Evolutionary conservation across 257 asterid genomes (phyloP), one percentile per base, ranked within the genome.

Genomic region (Solanum neorickii): DNA sequence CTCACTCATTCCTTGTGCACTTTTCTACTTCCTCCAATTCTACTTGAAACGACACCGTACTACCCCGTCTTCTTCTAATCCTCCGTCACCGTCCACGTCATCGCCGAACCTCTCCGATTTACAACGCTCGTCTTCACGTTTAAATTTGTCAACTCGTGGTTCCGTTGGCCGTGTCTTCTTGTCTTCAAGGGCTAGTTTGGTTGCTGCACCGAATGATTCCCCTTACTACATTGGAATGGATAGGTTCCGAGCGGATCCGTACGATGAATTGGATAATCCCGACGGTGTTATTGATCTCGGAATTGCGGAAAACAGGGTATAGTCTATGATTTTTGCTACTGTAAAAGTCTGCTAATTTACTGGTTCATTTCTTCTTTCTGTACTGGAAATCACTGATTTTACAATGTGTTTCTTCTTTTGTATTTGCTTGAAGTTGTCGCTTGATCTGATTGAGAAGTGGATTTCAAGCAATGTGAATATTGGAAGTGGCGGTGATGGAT

Each of bases 381-480:
- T 46, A 78, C 10, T 46, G 84, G 84, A 44, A 78, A 47, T 46
- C 66, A 82, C 39, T 82, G 85, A 49, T 49, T 49, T 10, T 31
- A 21, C 29, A 18, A 29, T 62, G 88, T 23, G 20, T 52, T 86
- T 37, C 33, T 84, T 69, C 29, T 37, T 75, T 75, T 6, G 41
- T 85, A 11, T 88, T 76, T 44, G 83, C 31, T 89, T 87, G 90
- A 88, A 96, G 99, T 90, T 97, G 87, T 92, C 98, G 25, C 83
- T 97, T 92, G 99, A 97, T 95, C 92, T 97, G 88, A 95, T 96
- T 62, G 98, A 93, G 90, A 93, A 91, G 65, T 95, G 99, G 99
- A 88, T 97, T 65, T 89, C 92, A 4, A 90, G 87, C 35, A 92
- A 94, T 86, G 88, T 93, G 85, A 89, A 88, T 44, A 90, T 90